These are phyloP conservation scores for Fusarium piperis DNA, from an alignment of 2,329 filamentous ascomycete species.

Conservation along the genomic window DNA sequence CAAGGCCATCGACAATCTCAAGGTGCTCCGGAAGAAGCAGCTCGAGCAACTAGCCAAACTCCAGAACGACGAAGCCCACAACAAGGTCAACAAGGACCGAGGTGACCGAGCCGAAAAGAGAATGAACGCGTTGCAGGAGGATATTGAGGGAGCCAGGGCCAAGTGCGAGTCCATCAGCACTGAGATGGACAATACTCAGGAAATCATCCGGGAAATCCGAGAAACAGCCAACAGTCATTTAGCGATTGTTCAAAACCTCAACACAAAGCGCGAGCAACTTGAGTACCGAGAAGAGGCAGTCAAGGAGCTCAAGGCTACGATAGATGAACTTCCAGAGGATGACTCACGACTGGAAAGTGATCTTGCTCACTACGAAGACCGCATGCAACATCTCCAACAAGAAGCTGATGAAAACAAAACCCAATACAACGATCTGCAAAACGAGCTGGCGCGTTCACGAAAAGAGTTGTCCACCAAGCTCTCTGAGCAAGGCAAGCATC, in stretches of 20 bases:
- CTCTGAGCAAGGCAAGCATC: constrained; percentile 77
- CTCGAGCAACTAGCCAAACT: constrained; percentile 77
- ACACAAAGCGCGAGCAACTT: constrained; percentile 79
- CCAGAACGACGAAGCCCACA: constrained; percentile 78
- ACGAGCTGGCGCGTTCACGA: constrained; percentile 56
- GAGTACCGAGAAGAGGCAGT: constrained; percentile 76
- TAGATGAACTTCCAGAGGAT: constrained; percentile 81
- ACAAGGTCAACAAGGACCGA: constrained; percentile 85
- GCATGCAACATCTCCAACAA: constrained; percentile 71
- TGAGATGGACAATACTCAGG: constrained; percentile 69
- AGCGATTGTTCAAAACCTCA: constrained; percentile 77
- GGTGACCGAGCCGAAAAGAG: constrained; percentile 77
- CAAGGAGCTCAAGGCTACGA: constrained; percentile 73
- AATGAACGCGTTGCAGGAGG: constrained; percentile 69
- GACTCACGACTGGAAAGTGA: constrained; percentile 79
- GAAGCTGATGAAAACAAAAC: constrained; percentile 71
- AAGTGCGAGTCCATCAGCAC: constrained; percentile 67
- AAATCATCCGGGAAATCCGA: constrained; percentile 72
- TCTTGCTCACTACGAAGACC: constrained; percentile 80
- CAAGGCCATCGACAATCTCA: constrained; percentile 96
- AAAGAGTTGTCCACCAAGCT: constrained; percentile 62
- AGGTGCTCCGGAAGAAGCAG: constrained; percentile 83
- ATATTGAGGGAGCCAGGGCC: constrained; percentile 70
- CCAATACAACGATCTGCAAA: constrained; percentile 73
- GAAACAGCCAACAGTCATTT: constrained; percentile 78